These are phyloP conservation scores for Blastomyces gilchristii DNA, from an alignment of 2,329 filamentous ascomycete species.

Conservation along the genomic window DNA sequence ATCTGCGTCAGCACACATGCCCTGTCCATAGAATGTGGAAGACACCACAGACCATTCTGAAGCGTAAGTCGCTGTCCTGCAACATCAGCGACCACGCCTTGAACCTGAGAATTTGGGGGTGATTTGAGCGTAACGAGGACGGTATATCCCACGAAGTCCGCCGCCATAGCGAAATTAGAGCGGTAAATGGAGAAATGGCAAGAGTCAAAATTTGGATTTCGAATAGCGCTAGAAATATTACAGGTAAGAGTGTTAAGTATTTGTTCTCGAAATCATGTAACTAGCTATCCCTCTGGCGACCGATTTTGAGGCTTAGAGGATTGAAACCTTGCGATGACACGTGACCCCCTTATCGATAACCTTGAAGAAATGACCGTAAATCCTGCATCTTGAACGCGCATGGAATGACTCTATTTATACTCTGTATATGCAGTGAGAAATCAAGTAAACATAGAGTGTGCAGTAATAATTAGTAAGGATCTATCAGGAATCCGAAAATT, in stretches of 20 bases:
- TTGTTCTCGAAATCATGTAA: not conserved
- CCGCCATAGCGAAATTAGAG: conserved; percentile 45
- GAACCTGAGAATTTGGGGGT: conserved; percentile 53
- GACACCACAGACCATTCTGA: conserved; percentile 52
- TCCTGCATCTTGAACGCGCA: not conserved
- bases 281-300: too few species aligned
- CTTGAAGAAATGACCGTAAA: too few species aligned
- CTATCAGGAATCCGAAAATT: not conserved
- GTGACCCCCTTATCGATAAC: conserved; percentile 4
- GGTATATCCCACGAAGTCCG: conserved; percentile 63
- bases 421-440: not conserved
- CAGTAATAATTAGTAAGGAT: not conserved
- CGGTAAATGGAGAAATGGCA: not conserved
- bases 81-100: conserved; percentile 61
- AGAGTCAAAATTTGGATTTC: not conserved
- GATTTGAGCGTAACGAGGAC: conserved; percentile 63
- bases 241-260: not conserved
- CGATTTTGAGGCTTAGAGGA: not conserved
- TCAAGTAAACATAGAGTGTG: not conserved
- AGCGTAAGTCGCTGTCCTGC: conserved; percentile 60
- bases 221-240: not conserved
- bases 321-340: not conserved
- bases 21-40: not conserved
- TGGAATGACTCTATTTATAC: not conserved
- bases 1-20: conserved; percentile 27